A percentile compares a stretch with the other conserved stretches of the same genome.
These are phyloP conservation scores for Botrytis fragariae DNA, from an alignment of 2,329 filamentous ascomycete species.

Conservation along the genomic window DNA sequence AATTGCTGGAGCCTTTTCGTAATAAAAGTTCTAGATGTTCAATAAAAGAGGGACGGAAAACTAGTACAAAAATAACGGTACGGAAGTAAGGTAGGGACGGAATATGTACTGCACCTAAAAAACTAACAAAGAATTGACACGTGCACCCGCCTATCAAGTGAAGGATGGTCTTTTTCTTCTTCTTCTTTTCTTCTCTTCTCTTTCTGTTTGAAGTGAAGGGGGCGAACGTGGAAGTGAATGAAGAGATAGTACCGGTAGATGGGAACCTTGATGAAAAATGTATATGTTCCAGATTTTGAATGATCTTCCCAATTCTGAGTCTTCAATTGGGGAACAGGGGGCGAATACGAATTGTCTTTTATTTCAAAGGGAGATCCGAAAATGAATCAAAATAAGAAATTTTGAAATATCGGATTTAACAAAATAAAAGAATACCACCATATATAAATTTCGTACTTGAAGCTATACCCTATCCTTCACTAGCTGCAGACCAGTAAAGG, in stretches of 20 bases:
- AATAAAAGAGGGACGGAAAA: not conserved
- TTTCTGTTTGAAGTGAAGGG: not conserved
- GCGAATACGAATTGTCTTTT: not conserved
- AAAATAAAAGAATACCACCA: not conserved
- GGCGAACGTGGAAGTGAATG: not conserved
- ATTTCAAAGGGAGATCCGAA: not conserved
- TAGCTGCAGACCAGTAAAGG: constrained; percentile 4
- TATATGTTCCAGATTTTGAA: not conserved
- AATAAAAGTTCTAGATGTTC: constrained; percentile 4
- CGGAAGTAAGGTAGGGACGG: not conserved
- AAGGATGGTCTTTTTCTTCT: not conserved
- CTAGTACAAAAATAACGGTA: not conserved
- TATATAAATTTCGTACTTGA: not conserved
- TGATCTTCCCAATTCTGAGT: not conserved
- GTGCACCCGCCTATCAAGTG: not conserved
- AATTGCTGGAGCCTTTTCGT: not conserved
- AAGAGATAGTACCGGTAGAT: not conserved
- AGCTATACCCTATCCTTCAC: not conserved
- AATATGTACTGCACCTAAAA: not conserved
- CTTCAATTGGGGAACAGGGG: not conserved
- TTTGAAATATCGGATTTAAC: not conserved
- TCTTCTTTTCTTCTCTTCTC: not conserved
- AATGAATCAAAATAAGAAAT: not conserved
- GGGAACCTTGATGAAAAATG: not conserved
- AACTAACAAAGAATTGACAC: not conserved